A percentile compares a stretch with the other conserved stretches of the same genome.
Conservation (phyloP, 1,284 basidiomycete species). For the Rhodotorula sp. region DNA sequence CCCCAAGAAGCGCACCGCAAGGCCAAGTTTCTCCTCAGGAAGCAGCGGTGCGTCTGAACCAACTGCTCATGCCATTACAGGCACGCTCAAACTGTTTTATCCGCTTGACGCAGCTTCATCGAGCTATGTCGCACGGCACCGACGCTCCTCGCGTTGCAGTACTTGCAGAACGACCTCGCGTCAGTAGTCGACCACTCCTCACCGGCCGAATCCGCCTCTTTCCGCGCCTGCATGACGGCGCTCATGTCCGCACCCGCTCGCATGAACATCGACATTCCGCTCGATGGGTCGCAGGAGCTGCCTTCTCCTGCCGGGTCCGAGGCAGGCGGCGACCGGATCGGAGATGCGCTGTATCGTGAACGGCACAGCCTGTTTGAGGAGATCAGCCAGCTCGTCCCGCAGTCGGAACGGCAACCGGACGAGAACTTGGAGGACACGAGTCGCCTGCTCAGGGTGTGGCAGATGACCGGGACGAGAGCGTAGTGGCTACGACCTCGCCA, state of each 20-base stretch:
- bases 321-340: background rate
- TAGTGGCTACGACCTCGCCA: background rate
- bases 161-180: conserved; percentile 48
- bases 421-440: conserved; percentile 43
- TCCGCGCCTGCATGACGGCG: conserved; percentile 48
- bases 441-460: conserved; percentile 14
- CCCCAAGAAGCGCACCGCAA: conserved; percentile 46
- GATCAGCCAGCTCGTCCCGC: conserved; percentile 46
- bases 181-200: conserved; percentile 47
- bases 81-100: too few species aligned
- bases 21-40: conserved; percentile 48
- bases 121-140: conserved; percentile 41
- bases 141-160: conserved; percentile 47
- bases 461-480: background rate
- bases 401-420: conserved; percentile 44
- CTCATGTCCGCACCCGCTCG: conserved; percentile 40
- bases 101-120: conserved; percentile 30
- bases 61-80: background rate
- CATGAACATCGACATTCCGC: conserved; percentile 27
- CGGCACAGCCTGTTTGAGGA: conserved; percentile 45
- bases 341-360: conserved; percentile 36
- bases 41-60: conserved; percentile 41
- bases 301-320: background rate
- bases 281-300: conserved; percentile 1
- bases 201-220: conserved; percentile 45